A percentile compares a stretch with the other conserved stretches of the same genome.
phyloP scores from a whole-genome alignment of 352 stramenopile species.

The Plasmopara viticola region DNA sequence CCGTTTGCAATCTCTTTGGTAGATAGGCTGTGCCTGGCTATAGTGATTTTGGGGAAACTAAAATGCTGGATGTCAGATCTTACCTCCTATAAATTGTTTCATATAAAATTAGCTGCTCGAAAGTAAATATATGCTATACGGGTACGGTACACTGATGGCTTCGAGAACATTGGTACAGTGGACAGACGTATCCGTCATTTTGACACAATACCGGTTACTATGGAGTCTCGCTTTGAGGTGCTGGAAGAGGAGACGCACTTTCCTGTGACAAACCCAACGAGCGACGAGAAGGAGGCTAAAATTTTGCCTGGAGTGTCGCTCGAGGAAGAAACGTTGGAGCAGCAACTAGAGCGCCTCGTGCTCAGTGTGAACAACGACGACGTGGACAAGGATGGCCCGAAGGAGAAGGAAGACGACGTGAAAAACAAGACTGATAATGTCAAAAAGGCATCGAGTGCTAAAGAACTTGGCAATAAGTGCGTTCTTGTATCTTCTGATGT shows the following conservation, averaged over 20 bases:
- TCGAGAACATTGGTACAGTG: conserved; percentile 9
- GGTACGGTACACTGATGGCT: not conserved
- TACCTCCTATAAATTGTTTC: too few species aligned
- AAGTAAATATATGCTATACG: too few species aligned
- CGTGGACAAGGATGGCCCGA: conserved; percentile 20
- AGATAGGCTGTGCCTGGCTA: too few species aligned
- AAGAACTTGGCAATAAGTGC: conserved; percentile 82
- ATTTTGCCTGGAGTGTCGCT: conserved; percentile 5
- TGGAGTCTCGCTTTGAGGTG: conserved; percentile 73
- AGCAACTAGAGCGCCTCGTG: conserved; percentile 51
- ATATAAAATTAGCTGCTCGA: too few species aligned
- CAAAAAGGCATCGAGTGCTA: conserved; percentile 64
- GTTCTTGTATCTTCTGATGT: conserved; percentile 4
- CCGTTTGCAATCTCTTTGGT: too few species aligned
- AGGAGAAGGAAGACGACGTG: conserved; percentile 21
- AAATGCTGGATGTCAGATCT: too few species aligned
- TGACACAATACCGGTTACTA: conserved; percentile 7
- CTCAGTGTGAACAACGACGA: conserved; percentile 25
- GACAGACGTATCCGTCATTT: not conserved
- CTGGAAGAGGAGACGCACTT: conserved; percentile 83
- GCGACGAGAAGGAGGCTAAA: conserved; percentile 5
- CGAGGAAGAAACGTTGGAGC: conserved; percentile 54
- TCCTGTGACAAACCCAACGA: conserved; percentile 34
- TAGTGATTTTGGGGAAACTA: too few species aligned
- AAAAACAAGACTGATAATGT: conserved; percentile 29